phyloP scores from a whole-genome alignment of 2,329 filamentous ascomycete species.

The Nigrograna mackinnonii region DNA sequence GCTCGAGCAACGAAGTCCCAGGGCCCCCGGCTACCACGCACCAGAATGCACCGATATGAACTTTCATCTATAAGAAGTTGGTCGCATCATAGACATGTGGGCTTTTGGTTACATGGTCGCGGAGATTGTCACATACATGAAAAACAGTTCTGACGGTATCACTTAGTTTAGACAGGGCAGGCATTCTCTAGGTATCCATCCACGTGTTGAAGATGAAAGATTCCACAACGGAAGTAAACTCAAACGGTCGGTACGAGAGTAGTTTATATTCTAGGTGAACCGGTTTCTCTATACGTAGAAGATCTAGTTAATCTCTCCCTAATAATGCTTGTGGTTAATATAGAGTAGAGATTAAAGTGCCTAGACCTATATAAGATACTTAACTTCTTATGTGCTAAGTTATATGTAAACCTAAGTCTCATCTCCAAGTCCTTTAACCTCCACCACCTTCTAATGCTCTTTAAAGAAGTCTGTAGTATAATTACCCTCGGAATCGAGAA shows the following conservation, averaged over 20 bases:
- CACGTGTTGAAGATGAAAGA: neutral
- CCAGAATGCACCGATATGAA: constrained; percentile 24
- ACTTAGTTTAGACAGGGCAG: neutral
- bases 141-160: constrained; percentile 14
- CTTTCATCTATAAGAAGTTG: constrained; percentile 9
- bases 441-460: too few species aligned
- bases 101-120: constrained; percentile 28
- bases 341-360: neutral
- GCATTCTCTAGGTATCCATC: neutral
- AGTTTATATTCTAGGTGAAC: neutral
- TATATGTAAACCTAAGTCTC: too few species aligned
- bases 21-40: constrained; percentile 18
- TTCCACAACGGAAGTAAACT: neutral
- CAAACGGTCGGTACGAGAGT: neutral
- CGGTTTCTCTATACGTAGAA: neutral
- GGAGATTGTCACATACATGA: constrained; percentile 25
- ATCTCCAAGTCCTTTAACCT: too few species aligned
- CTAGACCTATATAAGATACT: neutral
- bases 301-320: neutral
- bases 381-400: constrained; percentile 1
- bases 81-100: constrained; percentile 29
- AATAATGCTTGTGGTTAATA: neutral
- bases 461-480: too few species aligned
- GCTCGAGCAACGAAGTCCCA: too few species aligned
- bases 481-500: too few species aligned